phyloP scores from a whole-genome alignment of 345 rosid species.

The Trapa incisa region DNA sequence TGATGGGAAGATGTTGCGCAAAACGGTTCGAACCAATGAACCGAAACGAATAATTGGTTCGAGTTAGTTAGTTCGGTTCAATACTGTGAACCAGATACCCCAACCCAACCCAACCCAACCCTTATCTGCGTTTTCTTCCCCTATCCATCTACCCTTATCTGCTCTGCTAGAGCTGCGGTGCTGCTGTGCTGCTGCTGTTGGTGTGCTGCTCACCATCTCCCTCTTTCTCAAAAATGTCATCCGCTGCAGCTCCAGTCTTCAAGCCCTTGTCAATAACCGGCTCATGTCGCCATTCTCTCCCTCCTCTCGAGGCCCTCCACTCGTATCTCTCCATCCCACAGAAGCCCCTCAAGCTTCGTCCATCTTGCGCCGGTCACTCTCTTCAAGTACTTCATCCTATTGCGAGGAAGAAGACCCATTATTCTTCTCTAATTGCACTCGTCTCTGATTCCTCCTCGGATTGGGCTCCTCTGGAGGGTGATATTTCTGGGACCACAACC shows the following conservation, averaged over 20 bases:
- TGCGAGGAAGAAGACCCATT: slow-evolving; percentile 17
- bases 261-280: slow-evolving; percentile 50
- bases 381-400: slow-evolving; percentile 15
- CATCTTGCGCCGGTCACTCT: slow-evolving; percentile 15
- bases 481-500: slow-evolving; percentile 21
- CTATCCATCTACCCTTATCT: slow-evolving; percentile 17
- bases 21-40: no score
- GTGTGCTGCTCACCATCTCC: slow-evolving; percentile 3
- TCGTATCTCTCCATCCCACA: slow-evolving; percentile 22
- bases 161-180: background rate
- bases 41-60: no score
- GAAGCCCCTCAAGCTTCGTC: slow-evolving; percentile 10
- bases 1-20: no score
- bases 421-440: slow-evolving; percentile 29
- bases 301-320: slow-evolving; percentile 30
- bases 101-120: no score
- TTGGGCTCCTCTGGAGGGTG: slow-evolving; percentile 37
- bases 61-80: no score
- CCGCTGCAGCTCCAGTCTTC: slow-evolving; percentile 28
- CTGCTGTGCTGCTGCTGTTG: background rate
- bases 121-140: background rate
- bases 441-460: slow-evolving; percentile 54
- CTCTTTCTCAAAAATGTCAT: slow-evolving; percentile 25
- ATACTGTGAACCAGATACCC: no score
- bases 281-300: slow-evolving; percentile 35